These are phyloP conservation scores for Pachysolen tannophilus DNA, from an alignment of 805 yeast species.

Conservation along the genomic window DNA sequence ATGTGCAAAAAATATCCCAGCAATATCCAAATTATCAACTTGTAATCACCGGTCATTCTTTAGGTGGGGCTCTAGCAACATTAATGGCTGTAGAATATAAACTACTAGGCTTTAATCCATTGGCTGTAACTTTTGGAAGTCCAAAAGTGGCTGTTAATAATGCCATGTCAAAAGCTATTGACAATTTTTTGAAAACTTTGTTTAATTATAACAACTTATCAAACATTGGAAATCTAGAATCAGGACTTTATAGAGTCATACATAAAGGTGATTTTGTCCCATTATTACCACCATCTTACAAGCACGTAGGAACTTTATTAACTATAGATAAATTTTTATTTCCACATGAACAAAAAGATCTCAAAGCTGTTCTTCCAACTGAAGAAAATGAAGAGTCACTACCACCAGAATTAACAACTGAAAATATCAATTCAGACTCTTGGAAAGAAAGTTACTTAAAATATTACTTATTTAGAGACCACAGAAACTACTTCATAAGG, in stretches of 20 bases:
- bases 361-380: neutral
- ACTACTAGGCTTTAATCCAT: constrained; percentile 43
- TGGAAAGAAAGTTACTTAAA: neutral
- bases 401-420: neutral
- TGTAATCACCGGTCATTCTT: constrained; percentile 63
- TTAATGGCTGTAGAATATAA: constrained; percentile 56
- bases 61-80: constrained; percentile 66
- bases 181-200: constrained; percentile 35
- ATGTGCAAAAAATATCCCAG: constrained; percentile 23
- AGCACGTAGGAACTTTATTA: constrained; percentile 47
- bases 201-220: neutral
- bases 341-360: constrained; percentile 23
- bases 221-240: constrained; percentile 18
- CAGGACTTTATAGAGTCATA: constrained; percentile 45
- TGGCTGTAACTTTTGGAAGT: constrained; percentile 52
- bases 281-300: constrained; percentile 43
- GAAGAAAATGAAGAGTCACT: neutral
- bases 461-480: constrained; percentile 1
- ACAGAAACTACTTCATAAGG: constrained; percentile 2
- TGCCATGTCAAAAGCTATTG: constrained; percentile 42
- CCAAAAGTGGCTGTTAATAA: constrained; percentile 54
- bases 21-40: constrained; percentile 40
- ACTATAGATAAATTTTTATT: constrained; percentile 27
- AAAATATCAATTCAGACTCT: neutral
- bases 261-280: constrained; percentile 57